Evolutionary conservation across 2,329 filamentous ascomycete genomes (phyloP).

Genomic region (Diaporthe helianthi): DNA sequence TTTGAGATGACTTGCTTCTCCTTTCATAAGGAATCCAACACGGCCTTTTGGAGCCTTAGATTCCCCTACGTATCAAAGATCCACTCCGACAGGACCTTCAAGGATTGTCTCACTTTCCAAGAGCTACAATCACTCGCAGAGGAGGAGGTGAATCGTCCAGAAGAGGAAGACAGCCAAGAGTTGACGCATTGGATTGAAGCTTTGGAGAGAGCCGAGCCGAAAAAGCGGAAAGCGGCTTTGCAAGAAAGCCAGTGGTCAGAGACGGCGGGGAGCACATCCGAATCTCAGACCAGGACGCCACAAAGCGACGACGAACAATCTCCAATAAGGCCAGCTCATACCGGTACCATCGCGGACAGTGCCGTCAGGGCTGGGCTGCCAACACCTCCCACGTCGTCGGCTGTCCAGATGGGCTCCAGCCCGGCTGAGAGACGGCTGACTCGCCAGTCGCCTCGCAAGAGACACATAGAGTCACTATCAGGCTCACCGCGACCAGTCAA

Average conservation of each 20-base stretch:
- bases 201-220: slow-evolving; percentile 62
- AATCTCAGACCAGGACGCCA: slow-evolving; percentile 18
- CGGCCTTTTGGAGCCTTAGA: slow-evolving; percentile 74
- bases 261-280: slow-evolving; percentile 40
- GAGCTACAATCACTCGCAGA: slow-evolving; percentile 73
- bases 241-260: slow-evolving; percentile 57
- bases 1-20: slow-evolving; percentile 83
- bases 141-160: slow-evolving; percentile 57
- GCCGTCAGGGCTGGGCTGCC: background rate
- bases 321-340: background rate
- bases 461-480: background rate
- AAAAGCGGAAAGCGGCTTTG: slow-evolving; percentile 44
- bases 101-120: slow-evolving; percentile 72
- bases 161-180: slow-evolving; percentile 65
- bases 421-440: background rate
- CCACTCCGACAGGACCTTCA: slow-evolving; percentile 75
- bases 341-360: too few species aligned
- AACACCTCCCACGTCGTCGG: slow-evolving; percentile 29
- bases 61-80: slow-evolving; percentile 81
- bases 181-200: slow-evolving; percentile 66
- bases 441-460: slow-evolving; percentile 15
- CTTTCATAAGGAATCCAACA: slow-evolving; percentile 75
- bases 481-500: background rate
- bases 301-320: background rate
- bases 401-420: background rate